These are phyloP conservation scores for Sclerotinia trifoliorum DNA, from an alignment of 2,329 filamentous ascomycete genomes.

Conservation along the genomic window DNA sequence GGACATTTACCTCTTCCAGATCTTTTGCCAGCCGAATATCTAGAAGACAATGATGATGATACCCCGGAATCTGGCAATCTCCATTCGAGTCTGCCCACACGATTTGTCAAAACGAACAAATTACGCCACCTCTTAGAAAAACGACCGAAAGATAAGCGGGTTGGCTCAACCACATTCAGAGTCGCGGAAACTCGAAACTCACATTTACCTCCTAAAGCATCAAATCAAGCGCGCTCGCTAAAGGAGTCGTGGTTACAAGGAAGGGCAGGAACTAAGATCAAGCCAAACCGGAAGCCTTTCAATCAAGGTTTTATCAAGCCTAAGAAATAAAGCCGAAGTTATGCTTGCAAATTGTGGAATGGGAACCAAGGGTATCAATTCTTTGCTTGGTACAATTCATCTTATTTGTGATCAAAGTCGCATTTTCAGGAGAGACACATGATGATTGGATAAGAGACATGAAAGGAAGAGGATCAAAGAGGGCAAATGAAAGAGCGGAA, in stretches of 20 bases:
- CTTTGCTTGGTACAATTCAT: background rate
- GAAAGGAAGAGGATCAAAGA: background rate
- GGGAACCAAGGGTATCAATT: background rate
- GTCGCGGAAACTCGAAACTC: conserved; percentile 30
- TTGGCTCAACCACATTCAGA: conserved; percentile 38
- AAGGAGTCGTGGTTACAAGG: conserved; percentile 39
- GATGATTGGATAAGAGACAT: background rate
- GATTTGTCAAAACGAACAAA: conserved; percentile 35
- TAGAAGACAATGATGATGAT: conserved; percentile 34
- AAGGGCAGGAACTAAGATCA: conserved; percentile 27
- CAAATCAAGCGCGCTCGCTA: conserved; percentile 28
- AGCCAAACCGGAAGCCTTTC: conserved; percentile 31
- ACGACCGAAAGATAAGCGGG: conserved; percentile 34
- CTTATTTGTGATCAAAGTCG: background rate
- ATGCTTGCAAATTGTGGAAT: background rate
- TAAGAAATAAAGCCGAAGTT: conserved; percentile 26
- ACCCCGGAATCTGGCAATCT: conserved; percentile 7
- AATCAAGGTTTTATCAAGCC: conserved; percentile 32
- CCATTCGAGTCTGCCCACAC: background rate
- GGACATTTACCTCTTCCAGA: conserved; percentile 30
- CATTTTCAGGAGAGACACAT: background rate
- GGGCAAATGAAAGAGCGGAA: background rate
- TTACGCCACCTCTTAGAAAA: conserved; percentile 34
- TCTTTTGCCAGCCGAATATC: conserved; percentile 36
- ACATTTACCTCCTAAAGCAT: conserved; percentile 36